A percentile compares a stretch with the other conserved stretches of the same genome.
Conservation (phyloP, 345 rosid genomes). For the Rhodomyrtus tomentosa region DNA sequence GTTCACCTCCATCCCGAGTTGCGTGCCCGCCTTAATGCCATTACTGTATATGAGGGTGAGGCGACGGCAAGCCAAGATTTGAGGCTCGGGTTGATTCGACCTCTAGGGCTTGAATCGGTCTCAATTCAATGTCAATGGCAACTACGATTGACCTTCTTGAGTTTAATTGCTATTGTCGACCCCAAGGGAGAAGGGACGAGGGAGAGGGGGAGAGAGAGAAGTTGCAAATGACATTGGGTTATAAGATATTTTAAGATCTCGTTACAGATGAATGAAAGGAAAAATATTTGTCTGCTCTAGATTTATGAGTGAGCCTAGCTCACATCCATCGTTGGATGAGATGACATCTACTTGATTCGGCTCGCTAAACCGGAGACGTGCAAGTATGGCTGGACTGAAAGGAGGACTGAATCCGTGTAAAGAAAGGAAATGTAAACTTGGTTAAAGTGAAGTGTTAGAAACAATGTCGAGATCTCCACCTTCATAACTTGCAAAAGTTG, state of each 20-base stretch:
- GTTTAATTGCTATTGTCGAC: not conserved
- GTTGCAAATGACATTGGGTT: not conserved
- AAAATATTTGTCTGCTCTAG: not conserved
- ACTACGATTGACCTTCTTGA: not conserved
- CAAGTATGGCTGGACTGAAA: not conserved
- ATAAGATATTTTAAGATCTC: not conserved
- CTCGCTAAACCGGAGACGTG: not conserved
- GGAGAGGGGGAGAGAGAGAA: too few species aligned
- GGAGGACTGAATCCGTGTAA: not conserved
- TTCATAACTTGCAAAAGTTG: not conserved
- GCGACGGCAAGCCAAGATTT: not conserved
- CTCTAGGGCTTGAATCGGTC: not conserved
- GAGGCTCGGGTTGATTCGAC: not conserved
- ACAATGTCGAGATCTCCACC: not conserved
- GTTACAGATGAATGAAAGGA: not conserved
- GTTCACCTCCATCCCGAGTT: not conserved
- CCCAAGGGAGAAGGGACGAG: not conserved
- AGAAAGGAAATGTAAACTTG: not conserved
- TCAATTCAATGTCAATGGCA: not conserved
- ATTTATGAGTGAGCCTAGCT: not conserved
- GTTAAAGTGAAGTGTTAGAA: not conserved
- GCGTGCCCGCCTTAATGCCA: not conserved
- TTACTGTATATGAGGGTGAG: not conserved
- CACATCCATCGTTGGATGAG: not conserved
- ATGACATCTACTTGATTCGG: not conserved